Conservation (phyloP, 2,329 filamentous ascomycete species). For the Ophiostoma piceae region DNA sequence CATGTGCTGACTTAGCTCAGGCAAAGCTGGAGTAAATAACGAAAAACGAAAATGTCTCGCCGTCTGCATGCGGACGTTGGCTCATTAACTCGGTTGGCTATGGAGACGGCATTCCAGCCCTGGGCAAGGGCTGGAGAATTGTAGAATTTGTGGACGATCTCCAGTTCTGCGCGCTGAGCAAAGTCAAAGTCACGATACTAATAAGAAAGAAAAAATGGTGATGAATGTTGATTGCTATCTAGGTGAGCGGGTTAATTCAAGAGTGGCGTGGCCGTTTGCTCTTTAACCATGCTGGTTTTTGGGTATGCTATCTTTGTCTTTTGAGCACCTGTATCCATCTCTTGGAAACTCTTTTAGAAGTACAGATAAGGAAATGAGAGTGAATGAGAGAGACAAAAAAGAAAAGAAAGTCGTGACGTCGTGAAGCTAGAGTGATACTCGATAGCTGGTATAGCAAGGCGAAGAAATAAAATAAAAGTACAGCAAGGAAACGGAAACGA, state of each 20-base stretch:
- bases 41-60: neutral
- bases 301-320: neutral
- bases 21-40: too few relatives aligned
- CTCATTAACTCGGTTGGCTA: neutral
- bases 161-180: too few relatives aligned
- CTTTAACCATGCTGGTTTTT: constrained; percentile 1
- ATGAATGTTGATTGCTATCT: neutral
- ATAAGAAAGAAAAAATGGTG: neutral
- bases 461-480: neutral
- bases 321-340: neutral
- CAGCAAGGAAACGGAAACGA: neutral
- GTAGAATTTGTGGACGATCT: too few relatives aligned
- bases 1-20: neutral
- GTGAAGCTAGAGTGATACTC: neutral
- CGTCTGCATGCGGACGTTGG: neutral
- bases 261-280: constrained; percentile 4
- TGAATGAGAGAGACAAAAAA: neutral
- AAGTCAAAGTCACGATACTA: neutral
- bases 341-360: neutral
- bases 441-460: neutral
- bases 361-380: neutral
- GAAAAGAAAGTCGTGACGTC: neutral
- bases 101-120: constrained; percentile 3
- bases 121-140: neutral
- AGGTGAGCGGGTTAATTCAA: constrained; percentile 5